Evolutionary conservation across 805 yeast species (phyloP).

Genomic region (Zygosaccharomyces rouxii): DNA sequence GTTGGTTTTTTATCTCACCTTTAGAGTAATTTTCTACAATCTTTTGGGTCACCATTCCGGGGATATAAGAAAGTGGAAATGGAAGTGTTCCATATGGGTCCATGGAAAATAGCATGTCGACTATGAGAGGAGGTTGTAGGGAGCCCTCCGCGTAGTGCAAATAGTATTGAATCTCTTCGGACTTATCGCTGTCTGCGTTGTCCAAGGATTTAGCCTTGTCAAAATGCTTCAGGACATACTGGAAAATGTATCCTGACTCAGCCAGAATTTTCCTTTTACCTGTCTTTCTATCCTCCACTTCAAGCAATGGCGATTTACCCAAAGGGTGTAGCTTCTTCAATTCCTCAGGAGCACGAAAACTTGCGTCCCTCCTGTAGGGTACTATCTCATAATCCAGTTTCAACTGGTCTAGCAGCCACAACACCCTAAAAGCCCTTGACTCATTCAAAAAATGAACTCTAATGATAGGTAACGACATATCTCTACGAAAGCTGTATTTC

Average conservation of each 20-base stretch:
- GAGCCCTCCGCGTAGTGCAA: slow-evolving; percentile 59
- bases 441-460: slow-evolving; percentile 29
- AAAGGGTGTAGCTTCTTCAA: slow-evolving; percentile 52
- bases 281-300: slow-evolving; percentile 37
- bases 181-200: slow-evolving; percentile 39
- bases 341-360: slow-evolving; percentile 46
- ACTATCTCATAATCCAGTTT: slow-evolving; percentile 51
- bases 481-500: background rate
- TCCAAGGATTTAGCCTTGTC: slow-evolving; percentile 41
- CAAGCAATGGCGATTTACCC: slow-evolving; percentile 62
- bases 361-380: slow-evolving; percentile 46
- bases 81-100: slow-evolving; percentile 44
- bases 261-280: slow-evolving; percentile 37
- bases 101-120: slow-evolving; percentile 34
- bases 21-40: slow-evolving; percentile 46
- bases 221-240: slow-evolving; percentile 47
- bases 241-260: slow-evolving; percentile 58
- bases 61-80: slow-evolving; percentile 43
- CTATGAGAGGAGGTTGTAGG: slow-evolving; percentile 46
- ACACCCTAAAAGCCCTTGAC: slow-evolving; percentile 57
- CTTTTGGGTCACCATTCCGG: slow-evolving; percentile 41
- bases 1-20: slow-evolving; percentile 42
- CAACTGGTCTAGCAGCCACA: slow-evolving; percentile 63
- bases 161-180: slow-evolving; percentile 45
- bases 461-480: slow-evolving; percentile 19